Percentiles rank a stretch among this genome's conserved stretches.
Conservation (phyloP, 768 basidiomycete genomes). For the Agrocybe pediades region DNA sequence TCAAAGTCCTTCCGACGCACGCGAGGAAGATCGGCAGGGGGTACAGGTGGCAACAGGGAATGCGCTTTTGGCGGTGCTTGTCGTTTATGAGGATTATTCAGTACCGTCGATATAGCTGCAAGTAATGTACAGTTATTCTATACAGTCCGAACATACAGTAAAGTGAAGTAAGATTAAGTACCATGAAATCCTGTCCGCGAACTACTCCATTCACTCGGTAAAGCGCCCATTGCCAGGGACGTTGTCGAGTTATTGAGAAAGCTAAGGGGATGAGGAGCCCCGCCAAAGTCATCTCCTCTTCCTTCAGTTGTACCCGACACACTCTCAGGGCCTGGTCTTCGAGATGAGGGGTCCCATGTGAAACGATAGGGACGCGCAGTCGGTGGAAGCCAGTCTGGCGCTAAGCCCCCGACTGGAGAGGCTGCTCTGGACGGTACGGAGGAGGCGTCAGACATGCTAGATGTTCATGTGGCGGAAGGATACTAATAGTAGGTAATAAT, state of each 20-base stretch:
- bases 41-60: slow-evolving; percentile 71
- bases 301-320: slow-evolving; percentile 74
- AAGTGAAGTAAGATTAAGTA: slow-evolving; percentile 31
- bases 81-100: slow-evolving; percentile 86
- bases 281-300: slow-evolving; percentile 62
- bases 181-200: slow-evolving; percentile 88
- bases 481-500: slow-evolving; percentile 6
- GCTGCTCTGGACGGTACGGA: slow-evolving; percentile 61
- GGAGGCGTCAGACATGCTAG: slow-evolving; percentile 45
- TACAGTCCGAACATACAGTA: background rate
- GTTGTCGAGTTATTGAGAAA: slow-evolving; percentile 52
- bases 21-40: slow-evolving; percentile 75
- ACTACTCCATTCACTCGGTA: slow-evolving; percentile 77
- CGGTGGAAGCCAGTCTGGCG: slow-evolving; percentile 30
- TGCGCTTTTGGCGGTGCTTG: slow-evolving; percentile 89
- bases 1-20: slow-evolving; percentile 86
- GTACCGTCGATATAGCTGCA: slow-evolving; percentile 89
- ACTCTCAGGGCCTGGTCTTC: slow-evolving; percentile 67
- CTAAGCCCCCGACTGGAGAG: slow-evolving; percentile 49
- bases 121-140: background rate
- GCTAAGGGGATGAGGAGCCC: slow-evolving; percentile 47
- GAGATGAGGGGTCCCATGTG: slow-evolving; percentile 67
- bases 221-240: slow-evolving; percentile 46
- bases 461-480: slow-evolving; percentile 8
- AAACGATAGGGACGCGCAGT: slow-evolving; percentile 69